Evolutionary conservation across 148 eudicot species (phyloP).

Genomic region (Pouteria glomerata): DNA sequence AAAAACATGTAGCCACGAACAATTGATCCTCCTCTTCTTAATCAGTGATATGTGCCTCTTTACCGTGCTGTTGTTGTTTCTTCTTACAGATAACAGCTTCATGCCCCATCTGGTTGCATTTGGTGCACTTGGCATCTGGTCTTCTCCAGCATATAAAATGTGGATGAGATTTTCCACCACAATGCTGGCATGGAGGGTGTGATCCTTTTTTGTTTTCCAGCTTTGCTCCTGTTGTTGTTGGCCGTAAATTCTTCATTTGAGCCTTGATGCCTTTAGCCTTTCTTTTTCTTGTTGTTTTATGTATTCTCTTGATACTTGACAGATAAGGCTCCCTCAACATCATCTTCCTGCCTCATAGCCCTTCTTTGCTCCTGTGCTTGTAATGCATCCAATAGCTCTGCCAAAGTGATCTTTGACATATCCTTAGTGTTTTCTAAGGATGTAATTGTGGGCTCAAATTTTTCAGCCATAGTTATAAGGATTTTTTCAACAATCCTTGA

Average conservation of each 20-base stretch:
- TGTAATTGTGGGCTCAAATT: too few species aligned
- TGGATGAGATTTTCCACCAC: neutral
- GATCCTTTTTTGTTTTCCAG: neutral
- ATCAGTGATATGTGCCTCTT: neutral
- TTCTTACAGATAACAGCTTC: constrained; percentile 4
- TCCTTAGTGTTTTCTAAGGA: too few species aligned
- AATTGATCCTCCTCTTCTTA: constrained; percentile 6
- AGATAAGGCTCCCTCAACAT: too few species aligned
- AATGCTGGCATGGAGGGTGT: neutral
- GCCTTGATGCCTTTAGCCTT: neutral
- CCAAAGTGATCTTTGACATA: too few species aligned
- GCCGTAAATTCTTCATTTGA: neutral
- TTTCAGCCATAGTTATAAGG: neutral
- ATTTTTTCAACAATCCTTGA: too few species aligned
- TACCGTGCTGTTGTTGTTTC: neutral
- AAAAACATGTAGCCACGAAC: neutral
- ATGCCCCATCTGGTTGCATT: neutral
- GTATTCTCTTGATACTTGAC: neutral
- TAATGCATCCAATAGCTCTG: too few species aligned
- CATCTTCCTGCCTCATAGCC: too few species aligned
- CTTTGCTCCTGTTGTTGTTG: neutral
- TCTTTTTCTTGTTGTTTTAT: neutral
- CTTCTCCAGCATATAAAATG: constrained; percentile 1
- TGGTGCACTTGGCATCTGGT: too few species aligned
- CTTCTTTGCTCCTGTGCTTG: too few species aligned